Evolutionary conservation across 345 rosid species (phyloP).

Genomic region (Eucalyptus polyanthemos): DNA sequence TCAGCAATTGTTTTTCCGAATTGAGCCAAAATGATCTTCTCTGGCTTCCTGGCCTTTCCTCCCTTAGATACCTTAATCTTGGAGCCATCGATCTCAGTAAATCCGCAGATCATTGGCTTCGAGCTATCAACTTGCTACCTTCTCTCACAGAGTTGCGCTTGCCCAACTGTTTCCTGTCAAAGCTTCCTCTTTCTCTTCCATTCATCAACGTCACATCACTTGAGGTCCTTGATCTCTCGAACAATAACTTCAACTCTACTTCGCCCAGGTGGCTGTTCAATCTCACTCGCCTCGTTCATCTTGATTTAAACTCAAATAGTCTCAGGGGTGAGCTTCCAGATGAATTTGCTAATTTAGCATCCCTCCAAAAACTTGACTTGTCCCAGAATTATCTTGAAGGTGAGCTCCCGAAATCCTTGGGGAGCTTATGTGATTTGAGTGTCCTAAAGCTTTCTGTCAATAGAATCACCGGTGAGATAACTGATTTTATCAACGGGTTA

Average conservation of each 20-base stretch:
- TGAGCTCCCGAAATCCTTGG: not conserved
- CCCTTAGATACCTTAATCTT: not conserved
- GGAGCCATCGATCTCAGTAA: not conserved
- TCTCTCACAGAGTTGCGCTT: conserved; percentile 13
- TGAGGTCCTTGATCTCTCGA: conserved; percentile 6
- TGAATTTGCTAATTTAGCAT: not conserved
- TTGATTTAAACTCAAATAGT: not conserved
- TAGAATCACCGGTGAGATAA: not conserved
- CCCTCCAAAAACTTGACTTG: not conserved
- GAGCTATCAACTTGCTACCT: not conserved
- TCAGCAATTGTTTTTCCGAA: not conserved
- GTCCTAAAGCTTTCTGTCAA: not conserved
- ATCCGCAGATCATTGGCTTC: not conserved
- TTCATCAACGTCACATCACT: not conserved
- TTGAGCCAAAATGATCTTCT: not conserved
- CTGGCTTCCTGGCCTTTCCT: not conserved
- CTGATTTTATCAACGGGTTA: not conserved
- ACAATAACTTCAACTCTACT: not conserved
- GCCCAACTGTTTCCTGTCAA: not conserved
- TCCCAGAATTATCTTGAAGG: not conserved
- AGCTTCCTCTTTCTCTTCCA: not conserved
- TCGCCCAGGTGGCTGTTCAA: not conserved
- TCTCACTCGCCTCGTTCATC: not conserved
- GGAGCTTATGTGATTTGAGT: not conserved
- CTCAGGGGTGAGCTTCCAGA: not conserved